These are phyloP conservation scores for Termitomyces sp. DNA, from an alignment of 768 basidiomycete genomes.

Conservation along the genomic window DNA sequence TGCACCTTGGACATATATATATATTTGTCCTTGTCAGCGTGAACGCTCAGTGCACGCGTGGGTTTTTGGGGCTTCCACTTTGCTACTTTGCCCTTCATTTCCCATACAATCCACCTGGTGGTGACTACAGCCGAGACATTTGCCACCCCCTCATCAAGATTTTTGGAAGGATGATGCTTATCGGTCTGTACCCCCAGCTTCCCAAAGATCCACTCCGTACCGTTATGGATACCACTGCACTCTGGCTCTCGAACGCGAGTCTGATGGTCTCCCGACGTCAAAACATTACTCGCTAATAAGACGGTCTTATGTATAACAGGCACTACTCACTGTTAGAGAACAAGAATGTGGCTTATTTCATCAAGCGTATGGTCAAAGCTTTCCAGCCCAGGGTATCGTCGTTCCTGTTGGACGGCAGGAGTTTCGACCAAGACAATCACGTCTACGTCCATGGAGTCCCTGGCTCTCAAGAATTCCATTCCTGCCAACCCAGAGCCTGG, in stretches of 20 bases:
- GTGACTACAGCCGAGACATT: not conserved
- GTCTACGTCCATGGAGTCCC: too few relatives aligned
- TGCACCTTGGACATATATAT: not conserved
- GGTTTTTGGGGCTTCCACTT: not conserved
- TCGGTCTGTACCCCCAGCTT: not conserved
- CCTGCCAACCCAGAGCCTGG: too few relatives aligned
- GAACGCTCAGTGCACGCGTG: not conserved
- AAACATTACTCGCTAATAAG: not conserved
- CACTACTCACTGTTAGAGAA: not conserved
- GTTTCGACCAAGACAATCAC: too few relatives aligned
- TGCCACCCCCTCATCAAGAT: slow-evolving; percentile 7
- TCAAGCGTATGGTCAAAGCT: not conserved
- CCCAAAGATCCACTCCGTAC: not conserved
- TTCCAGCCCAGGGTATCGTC: not conserved
- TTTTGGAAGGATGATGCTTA: not conserved
- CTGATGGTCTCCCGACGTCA: not conserved
- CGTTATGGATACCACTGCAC: not conserved
- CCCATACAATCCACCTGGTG: not conserved
- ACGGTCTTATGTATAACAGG: not conserved
- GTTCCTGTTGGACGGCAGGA: not conserved
- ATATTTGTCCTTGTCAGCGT: not conserved
- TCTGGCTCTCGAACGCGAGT: too few relatives aligned
- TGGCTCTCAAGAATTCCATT: not conserved
- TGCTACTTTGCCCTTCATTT: not conserved
- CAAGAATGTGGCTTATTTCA: not conserved